A percentile compares a stretch with the other conserved stretches of the same genome.
Conservation (phyloP, 768 basidiomycete species). For the Rhodocollybia butyracea region DNA sequence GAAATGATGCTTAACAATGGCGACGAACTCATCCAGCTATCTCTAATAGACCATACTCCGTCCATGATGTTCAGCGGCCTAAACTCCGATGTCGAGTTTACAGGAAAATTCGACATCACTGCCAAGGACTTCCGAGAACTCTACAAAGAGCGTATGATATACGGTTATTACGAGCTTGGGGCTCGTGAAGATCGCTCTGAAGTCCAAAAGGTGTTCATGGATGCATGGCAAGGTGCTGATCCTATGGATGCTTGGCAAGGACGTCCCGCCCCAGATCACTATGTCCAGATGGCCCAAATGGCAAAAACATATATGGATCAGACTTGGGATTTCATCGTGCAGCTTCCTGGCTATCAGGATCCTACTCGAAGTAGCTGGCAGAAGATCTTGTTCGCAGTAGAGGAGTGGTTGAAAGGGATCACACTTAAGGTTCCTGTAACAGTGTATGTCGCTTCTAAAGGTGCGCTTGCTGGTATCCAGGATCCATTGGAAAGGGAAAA, state of each 20-base stretch:
- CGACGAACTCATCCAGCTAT: constrained; percentile 12
- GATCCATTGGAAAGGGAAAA: too few relatives aligned
- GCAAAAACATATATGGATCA: not conserved
- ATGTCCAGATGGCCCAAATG: not conserved
- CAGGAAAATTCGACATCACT: not conserved
- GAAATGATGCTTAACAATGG: constrained; percentile 10
- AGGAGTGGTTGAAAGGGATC: not conserved
- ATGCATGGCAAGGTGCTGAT: too few relatives aligned
- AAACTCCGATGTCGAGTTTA: too few relatives aligned
- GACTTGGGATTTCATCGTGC: not conserved
- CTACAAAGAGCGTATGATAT: not conserved
- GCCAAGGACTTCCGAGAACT: not conserved
- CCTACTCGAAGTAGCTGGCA: not conserved
- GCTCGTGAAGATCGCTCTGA: not conserved
- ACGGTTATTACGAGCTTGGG: not conserved
- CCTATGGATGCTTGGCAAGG: not conserved
- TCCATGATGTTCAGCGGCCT: not conserved
- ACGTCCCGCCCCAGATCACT: too few relatives aligned
- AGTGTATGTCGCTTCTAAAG: too few relatives aligned
- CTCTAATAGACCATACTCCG: constrained; percentile 15
- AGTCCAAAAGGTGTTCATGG: not conserved
- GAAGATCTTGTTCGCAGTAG: not conserved
- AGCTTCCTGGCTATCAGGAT: not conserved
- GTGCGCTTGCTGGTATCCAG: too few relatives aligned
- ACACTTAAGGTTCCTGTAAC: too few relatives aligned